Evolutionary conservation across 495 filamentous ascomycete genomes (phyloP).

Genomic region (Penicillium arizonense): DNA sequence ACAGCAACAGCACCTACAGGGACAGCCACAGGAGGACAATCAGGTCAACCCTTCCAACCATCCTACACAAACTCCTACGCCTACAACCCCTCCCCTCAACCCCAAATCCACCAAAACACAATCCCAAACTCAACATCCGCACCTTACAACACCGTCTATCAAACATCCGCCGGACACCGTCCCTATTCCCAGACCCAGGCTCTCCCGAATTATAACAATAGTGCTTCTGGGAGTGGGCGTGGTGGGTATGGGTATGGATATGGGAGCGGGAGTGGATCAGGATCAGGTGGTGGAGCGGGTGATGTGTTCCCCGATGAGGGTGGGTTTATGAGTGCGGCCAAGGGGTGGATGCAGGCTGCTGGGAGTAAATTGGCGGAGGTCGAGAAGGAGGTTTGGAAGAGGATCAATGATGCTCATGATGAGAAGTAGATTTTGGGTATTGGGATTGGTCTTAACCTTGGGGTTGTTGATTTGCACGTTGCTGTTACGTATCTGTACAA

Average conservation of each 20-base stretch:
- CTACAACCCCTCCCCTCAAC: conserved; percentile 10
- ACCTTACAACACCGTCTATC: conserved; percentile 55
- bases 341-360: conserved; percentile 59
- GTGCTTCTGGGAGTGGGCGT: conserved; percentile 15
- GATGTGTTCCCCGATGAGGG: conserved; percentile 38
- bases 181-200: background rate
- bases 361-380: conserved; percentile 60
- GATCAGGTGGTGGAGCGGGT: conserved; percentile 14
- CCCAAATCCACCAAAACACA: conserved; percentile 1
- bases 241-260: conserved; percentile 13
- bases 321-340: conserved; percentile 53
- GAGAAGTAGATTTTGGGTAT: conserved; percentile 7
- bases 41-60: background rate
- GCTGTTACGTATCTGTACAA: background rate
- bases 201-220: conserved; percentile 25
- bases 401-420: conserved; percentile 53
- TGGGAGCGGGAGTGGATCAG: conserved; percentile 12
- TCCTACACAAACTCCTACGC: conserved; percentile 18
- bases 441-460: background rate
- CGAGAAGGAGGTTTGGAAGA: conserved; percentile 71
- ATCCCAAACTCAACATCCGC: conserved; percentile 40
- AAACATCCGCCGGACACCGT: conserved; percentile 29
- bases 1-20: too few relatives aligned
- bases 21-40: too few relatives aligned
- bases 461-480: background rate